Base-by-base conservation (phyloP, 179 eudicot genomes). In the Actinidia polygama region DNA sequence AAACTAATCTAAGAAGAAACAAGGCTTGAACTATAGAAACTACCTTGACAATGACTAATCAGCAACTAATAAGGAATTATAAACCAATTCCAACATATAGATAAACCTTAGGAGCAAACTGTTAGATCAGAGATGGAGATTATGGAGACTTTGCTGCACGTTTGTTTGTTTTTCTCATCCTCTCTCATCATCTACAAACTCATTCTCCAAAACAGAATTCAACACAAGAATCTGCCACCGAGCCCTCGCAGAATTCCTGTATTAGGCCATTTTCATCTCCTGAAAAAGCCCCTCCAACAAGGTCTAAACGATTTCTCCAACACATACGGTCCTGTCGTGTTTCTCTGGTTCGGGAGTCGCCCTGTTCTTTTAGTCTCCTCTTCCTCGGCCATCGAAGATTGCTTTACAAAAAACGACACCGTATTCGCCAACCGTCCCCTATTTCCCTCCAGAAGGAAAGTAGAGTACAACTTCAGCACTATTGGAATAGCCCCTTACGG, bases 211-310 rank as follows among this genome's bases (percentile, higher is more conserved):
- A 51, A 7, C 15, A 16, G 49, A 6, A 14, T 54, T 26, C 78
- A 75, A 75, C n/a, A 7, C 30, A 53, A 74, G 58, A 51, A 53
- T 26, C 62, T 74, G 15, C 62, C 78, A 24, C 78, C 78, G 53
- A 74, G 62, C 21, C 78, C 78, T 23, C 62, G 61, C 2, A 24
- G 46, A 51, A 24, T 53, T 6, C 78, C 78, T 30, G 54, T 75
- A 23, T 40, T 75, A 26, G 78, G 78, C 63, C 63, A 75, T 30
- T 5, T 75, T 26, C 78, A 53, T 30, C 62, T 53, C 46, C 6
- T 75, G 7, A 75, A 26, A 75, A 75, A 18, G 47, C 63, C 64
- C 62, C 7, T 54, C 63, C 49, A 26, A 8, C 59, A 30, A 16
- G 59, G 63, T 30, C 49, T 54, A 21, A 62, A 75, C 5, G 30